Conservation (phyloP, 768 basidiomycete genomes). For the Suillus lakei region DNA sequence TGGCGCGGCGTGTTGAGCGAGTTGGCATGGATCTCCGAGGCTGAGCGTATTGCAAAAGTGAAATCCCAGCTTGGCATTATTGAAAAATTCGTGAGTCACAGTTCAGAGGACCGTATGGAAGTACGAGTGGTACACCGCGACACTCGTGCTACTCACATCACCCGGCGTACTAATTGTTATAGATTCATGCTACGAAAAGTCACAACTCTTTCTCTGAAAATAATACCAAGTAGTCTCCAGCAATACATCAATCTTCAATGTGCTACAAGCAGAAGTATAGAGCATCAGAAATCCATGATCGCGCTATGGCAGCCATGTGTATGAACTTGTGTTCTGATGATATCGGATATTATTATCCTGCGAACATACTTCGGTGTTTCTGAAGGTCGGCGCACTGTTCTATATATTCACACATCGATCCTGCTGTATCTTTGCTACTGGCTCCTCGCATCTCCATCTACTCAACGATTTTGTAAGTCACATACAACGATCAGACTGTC, state of each 20-base stretch:
- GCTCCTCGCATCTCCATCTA: not conserved
- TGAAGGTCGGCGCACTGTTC: not conserved
- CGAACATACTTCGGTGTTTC: not conserved
- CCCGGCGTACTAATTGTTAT: not conserved
- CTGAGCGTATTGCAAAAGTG: too few species aligned
- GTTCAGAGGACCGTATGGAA: not conserved
- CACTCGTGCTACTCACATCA: too few species aligned
- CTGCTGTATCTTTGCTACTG: not conserved
- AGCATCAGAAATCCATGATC: not conserved
- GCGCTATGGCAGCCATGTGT: not conserved
- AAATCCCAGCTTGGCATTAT: too few species aligned
- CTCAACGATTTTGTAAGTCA: not conserved
- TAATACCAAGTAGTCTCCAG: not conserved
- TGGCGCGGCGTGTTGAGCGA: not conserved
- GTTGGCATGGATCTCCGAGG: not conserved
- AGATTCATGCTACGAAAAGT: not conserved
- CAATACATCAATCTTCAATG: not conserved
- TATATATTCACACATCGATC: not conserved
- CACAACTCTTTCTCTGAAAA: not conserved
- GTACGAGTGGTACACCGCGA: not conserved
- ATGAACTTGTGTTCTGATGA: not conserved
- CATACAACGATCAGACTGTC: not conserved
- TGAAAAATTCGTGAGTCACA: not conserved
- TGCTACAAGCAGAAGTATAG: not conserved
- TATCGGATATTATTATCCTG: not conserved